Conservation (phyloP, 1,284 basidiomycete genomes). For the Phenoliferia sp. region DNA sequence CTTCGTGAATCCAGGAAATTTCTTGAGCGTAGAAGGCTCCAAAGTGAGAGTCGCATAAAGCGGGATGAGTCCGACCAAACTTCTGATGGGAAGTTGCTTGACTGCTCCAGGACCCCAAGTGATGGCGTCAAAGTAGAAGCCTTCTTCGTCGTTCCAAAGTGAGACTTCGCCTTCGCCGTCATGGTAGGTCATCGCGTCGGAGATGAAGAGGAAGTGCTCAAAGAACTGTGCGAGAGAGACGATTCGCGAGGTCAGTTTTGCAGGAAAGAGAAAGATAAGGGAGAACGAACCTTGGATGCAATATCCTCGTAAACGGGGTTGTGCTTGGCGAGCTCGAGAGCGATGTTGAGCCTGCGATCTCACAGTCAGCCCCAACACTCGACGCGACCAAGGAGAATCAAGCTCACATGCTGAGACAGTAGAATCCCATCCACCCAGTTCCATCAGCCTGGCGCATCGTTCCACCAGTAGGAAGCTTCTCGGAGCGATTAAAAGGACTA, state of each 20-base stretch:
- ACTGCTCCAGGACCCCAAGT: constrained; percentile 39
- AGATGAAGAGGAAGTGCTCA: constrained; percentile 87
- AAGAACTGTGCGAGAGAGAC: constrained; percentile 68
- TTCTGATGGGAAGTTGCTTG: constrained; percentile 86
- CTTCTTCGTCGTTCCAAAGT: constrained; percentile 93
- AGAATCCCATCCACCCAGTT: constrained; percentile 99
- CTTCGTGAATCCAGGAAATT: constrained; percentile 96
- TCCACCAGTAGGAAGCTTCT: constrained; percentile 82
- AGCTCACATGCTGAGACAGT: constrained; percentile 94
- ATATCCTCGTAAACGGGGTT: constrained; percentile 98
- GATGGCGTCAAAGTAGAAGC: constrained; percentile 91
- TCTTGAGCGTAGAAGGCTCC: constrained; percentile 80
- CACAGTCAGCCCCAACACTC: background rate
- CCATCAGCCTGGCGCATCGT: constrained; percentile 90
- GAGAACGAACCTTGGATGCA: constrained; percentile 82
- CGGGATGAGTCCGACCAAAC: constrained; percentile 90
- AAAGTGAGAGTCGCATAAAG: constrained; percentile 90
- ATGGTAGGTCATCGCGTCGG: constrained; percentile 94
- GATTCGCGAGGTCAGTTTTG: background rate
- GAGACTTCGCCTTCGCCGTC: constrained; percentile 54
- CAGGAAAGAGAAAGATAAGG: background rate
- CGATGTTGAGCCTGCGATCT: constrained; percentile 76
- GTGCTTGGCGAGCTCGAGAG: constrained; percentile 94
- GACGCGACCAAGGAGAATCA: constrained; percentile 50
- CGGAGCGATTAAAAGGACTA: constrained; percentile 94